phyloP scores from a whole-genome alignment of 2,329 filamentous ascomycete genomes.

The Saccharata proteae region DNA sequence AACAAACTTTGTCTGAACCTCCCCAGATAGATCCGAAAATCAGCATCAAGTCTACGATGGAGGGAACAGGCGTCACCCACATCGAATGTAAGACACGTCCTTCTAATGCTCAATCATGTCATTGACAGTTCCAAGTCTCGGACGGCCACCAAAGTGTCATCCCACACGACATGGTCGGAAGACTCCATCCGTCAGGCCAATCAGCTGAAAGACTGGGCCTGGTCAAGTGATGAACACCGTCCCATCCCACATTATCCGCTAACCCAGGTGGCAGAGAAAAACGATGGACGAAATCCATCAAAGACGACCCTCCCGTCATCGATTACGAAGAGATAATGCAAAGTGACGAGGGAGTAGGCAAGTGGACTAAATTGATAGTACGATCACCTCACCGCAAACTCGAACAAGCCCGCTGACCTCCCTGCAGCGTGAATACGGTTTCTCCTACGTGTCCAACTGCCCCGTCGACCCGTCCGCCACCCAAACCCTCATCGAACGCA shows the following conservation, averaged over 20 bases:
- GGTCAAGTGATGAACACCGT: constrained; percentile 16
- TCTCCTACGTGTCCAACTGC: constrained; percentile 62
- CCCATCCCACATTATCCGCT: background rate
- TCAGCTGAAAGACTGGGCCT: constrained; percentile 54
- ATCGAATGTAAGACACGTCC: background rate
- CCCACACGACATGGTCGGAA: constrained; percentile 18
- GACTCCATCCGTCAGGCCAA: no score
- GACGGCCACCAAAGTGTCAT: background rate
- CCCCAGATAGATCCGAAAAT: constrained; percentile 2
- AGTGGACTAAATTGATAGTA: constrained; percentile 55
- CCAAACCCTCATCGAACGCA: constrained; percentile 60
- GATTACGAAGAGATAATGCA: constrained; percentile 48
- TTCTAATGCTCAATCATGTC: background rate
- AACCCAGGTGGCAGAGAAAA: no score
- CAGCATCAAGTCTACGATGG: background rate
- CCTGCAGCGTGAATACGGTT: constrained; percentile 53
- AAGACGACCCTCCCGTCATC: constrained; percentile 44
- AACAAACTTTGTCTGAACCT: constrained; percentile 1
- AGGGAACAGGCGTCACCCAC: no score
- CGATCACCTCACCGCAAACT: constrained; percentile 12
- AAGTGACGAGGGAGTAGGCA: constrained; percentile 40
- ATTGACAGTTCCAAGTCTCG: background rate
- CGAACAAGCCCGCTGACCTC: constrained; percentile 8
- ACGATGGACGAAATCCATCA: constrained; percentile 28
- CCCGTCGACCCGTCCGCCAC: constrained; percentile 61